Evolutionary conservation across 208 protist genomes (phyloP), one percentile per base, ranked within the genome.

Genomic region (Trypanosoma caninum): DNA sequence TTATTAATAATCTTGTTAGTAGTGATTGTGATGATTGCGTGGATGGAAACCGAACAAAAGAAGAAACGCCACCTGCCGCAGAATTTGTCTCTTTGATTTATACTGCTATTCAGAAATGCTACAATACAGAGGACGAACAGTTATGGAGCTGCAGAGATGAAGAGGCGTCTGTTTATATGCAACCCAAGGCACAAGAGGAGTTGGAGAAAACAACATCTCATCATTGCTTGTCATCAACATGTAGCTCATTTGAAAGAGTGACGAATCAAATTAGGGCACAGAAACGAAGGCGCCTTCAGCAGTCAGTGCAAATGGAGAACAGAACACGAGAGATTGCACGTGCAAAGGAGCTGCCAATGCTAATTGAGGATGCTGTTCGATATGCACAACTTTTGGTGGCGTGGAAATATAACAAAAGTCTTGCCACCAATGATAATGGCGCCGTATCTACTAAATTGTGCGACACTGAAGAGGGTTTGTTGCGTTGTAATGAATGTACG

Each of bases 361-460:
- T 85, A 13, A 52, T 81, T 9, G 59, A 65, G 25, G 78, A 85
- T 65, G 69, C 74, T 8, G 35, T 78, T 0, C 62, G 55, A 0
- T 85, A 85, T 52, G 73, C 69, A 6, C 18, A 62, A 33, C 61
- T 61, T 42, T 62, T 63, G 20, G 22, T 67, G 14, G 52, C 38
- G 23, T 67, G 59, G 59, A 27, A 50, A 55, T 44, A n/a, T n/a
- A n/a, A 33, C 23, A 60, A 47, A 42, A 37, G 37, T 58, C 28
- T 20, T 35, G 52, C 16, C 0, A 56, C 23, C 53, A 27, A 20
- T n/a, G 42, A 58, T 30, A 44, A 3, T 14, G 7, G 53, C 20
- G 28, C 20, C 31, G n/a, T n/a, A n/a, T n/a, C n/a, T n/a, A n/a
- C n/a, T n/a, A n/a, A n/a, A n/a, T n/a, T n/a, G n/a, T 38, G 4